Conservation (phyloP, 257 asterid genomes). For the Eucommia ulmoides region DNA sequence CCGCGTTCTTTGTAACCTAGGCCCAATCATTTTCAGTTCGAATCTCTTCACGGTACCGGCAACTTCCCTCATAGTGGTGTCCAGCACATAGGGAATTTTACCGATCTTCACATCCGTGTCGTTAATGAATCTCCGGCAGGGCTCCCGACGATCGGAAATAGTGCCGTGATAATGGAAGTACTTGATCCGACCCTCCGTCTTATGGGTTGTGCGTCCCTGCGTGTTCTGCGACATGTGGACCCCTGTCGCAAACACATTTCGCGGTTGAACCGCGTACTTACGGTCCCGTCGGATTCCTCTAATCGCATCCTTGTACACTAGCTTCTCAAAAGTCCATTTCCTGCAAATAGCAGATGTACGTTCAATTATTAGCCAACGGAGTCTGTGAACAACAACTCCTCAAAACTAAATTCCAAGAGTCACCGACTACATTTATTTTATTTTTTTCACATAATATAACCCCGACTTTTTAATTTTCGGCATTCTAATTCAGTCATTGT, state of each 20-base stretch:
- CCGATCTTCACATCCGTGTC: constrained; percentile 26
- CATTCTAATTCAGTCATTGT: too few relatives aligned
- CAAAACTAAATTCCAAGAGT: too few relatives aligned
- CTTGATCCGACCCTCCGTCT: constrained; percentile 49
- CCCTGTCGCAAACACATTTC: constrained; percentile 63
- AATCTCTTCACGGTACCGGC: constrained; percentile 65
- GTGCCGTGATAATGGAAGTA: constrained; percentile 86
- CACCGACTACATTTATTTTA: too few relatives aligned
- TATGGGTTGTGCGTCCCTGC: constrained; percentile 66
- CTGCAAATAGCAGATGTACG: too few relatives aligned
- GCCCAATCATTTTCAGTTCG: too few relatives aligned
- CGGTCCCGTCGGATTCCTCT: constrained; percentile 53
- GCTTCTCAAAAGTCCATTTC: constrained; percentile 90
- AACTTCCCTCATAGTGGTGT: constrained; percentile 40
- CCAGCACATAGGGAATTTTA: constrained; percentile 38
- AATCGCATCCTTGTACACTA: constrained; percentile 60
- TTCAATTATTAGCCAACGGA: too few relatives aligned
- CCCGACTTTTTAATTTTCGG: too few relatives aligned
- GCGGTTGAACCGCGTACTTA: constrained; percentile 71
- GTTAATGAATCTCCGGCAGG: constrained; percentile 41
- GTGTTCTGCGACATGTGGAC: too few relatives aligned
- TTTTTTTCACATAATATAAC: too few relatives aligned
- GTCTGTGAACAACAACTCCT: too few relatives aligned
- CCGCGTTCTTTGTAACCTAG: too few relatives aligned
- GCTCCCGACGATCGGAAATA: constrained; percentile 54